Percentiles rank a stretch among this genome's conserved stretches.
phyloP scores from a whole-genome alignment of 129 eudicot genomes.

The Artemisia argyi region DNA sequence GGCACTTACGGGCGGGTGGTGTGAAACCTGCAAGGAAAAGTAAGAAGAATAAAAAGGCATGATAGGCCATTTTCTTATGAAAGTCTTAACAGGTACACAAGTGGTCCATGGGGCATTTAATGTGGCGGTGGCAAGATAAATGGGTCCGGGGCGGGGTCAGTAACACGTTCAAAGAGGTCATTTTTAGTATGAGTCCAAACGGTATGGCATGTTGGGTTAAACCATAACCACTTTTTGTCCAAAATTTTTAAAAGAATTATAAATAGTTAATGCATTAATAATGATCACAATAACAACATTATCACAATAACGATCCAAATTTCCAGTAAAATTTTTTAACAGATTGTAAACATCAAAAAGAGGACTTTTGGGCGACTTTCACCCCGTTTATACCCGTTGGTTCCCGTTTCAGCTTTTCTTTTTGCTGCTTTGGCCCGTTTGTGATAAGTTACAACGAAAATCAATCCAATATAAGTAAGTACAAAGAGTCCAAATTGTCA shows the following conservation, averaged over 20 bases:
- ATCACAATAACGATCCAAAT: neutral
- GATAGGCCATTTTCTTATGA: neutral
- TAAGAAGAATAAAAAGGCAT: neutral
- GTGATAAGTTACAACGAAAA: neutral
- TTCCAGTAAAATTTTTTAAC: neutral
- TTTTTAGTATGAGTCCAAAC: neutral
- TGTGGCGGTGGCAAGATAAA: neutral
- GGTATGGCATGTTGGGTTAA: neutral
- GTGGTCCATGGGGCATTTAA: neutral
- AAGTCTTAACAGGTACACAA: neutral
- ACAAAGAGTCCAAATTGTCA: neutral
- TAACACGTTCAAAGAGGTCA: neutral
- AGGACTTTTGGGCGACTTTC: neutral
- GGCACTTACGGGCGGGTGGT: slow-evolving; percentile 92
- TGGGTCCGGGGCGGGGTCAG: neutral
- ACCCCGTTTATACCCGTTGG: neutral
- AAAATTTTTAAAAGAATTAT: neutral
- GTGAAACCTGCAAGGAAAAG: slow-evolving; percentile 68
- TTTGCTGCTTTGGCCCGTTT: neutral
- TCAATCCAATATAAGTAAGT: neutral
- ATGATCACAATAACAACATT: neutral
- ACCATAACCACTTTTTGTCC: neutral
- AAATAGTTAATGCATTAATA: neutral
- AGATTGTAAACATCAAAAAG: neutral
- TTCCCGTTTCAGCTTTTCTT: neutral